Base-by-base conservation (phyloP, 2,329 filamentous ascomycete species). In the Aspergillus quadricinctus region DNA sequence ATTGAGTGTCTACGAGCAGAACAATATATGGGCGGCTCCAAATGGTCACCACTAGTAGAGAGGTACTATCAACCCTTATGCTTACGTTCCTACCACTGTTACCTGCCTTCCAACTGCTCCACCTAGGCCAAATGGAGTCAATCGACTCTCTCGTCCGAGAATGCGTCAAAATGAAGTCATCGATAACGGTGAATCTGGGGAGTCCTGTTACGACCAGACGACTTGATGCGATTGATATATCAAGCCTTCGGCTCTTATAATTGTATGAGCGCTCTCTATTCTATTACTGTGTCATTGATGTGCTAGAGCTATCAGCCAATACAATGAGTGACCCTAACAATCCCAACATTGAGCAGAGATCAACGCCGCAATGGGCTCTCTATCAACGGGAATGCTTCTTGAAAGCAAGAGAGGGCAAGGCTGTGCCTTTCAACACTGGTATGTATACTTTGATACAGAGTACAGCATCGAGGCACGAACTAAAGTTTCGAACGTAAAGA, bases 381-480 rank as follows among this genome's bases (percentile, higher is more conserved):
- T 83, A 83, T 62, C 81, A 84, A 62, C 75, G 80, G 14, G 76
- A 83, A 56, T 78, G 80, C 59, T 83, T 84, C 65, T 82, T 77
- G 79, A 78, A 77, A 51, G 69, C 71, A 37, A 84, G 83, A 54
- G 74, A 80, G 3, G 81, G 80, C 55, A 66, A 80, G 59, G 68
- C 73, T 0, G 74, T 78, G 0, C 75, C 76, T 0, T 84, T 84
- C 67, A 82, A 82, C 60, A 84, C 81, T 3, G 72, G 78, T 77
- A 67, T 50, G 55, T 43, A 17, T 31, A 35, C 40, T 6, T 28
- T 41, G 2, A 6, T 11, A 29, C 5, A 17, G 29, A 14, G 14
- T 17, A 17, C 14, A 37, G 14, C 31, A 17, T 35, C 14, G 11
- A 7, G 14, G 14, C 31, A 37, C 31, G 14, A 17, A n/a, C 14